Conservation (phyloP, 768 basidiomycete genomes). For the Rubroboletus pulcherrimus region DNA sequence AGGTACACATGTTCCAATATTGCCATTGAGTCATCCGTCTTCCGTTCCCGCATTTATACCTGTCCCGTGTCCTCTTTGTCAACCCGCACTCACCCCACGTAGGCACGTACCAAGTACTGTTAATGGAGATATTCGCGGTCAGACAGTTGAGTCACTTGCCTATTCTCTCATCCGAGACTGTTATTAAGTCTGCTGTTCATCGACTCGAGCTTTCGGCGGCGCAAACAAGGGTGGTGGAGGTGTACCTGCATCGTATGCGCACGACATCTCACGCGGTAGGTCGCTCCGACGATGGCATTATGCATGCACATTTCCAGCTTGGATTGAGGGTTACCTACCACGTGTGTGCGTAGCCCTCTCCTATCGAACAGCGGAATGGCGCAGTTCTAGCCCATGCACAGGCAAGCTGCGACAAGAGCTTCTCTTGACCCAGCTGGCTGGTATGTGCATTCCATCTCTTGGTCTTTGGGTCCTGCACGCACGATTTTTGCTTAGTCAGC, state of each 20-base stretch:
- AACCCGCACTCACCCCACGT: not conserved
- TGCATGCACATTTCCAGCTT: not conserved
- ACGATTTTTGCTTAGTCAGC: not conserved
- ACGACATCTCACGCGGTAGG: no score
- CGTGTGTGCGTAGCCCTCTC: not conserved
- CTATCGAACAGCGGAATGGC: not conserved
- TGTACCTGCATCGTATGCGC: no score
- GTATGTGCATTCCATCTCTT: not conserved
- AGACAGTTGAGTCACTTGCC: not conserved
- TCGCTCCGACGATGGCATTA: no score
- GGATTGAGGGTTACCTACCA: not conserved
- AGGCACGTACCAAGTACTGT: not conserved
- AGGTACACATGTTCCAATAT: slow-evolving; percentile 16
- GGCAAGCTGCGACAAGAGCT: not conserved
- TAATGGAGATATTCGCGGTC: not conserved
- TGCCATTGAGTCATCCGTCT: not conserved
- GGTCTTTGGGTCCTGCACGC: not conserved
- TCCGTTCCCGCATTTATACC: not conserved
- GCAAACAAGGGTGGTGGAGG: not conserved
- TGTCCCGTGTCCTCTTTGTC: not conserved
- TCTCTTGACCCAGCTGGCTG: not conserved
- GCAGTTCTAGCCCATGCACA: not conserved
- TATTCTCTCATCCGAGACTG: not conserved
- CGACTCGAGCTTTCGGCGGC: not conserved
- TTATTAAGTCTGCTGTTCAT: not conserved